phyloP scores from a whole-genome alignment of 1,139 yeast species.

The Sugiyamaella grinbergsii region DNA sequence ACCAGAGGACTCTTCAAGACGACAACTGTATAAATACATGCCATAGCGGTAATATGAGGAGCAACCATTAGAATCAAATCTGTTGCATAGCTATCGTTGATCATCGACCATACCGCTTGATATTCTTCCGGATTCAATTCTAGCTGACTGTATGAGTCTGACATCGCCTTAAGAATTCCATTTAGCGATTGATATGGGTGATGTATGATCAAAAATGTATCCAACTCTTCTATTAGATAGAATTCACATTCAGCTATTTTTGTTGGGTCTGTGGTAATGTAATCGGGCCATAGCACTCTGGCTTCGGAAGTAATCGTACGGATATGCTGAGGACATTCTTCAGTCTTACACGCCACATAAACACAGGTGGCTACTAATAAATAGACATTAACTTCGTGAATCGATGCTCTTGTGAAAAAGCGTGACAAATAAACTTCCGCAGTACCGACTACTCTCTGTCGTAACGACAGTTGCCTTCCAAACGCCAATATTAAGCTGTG shows the following conservation, averaged over 20 bases:
- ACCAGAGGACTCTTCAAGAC: conserved; percentile 52
- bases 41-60: conserved; percentile 86
- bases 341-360: conserved; percentile 89
- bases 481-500: conserved; percentile 61
- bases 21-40: conserved; percentile 74
- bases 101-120: conserved; percentile 84
- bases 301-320: conserved; percentile 83
- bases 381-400: conserved; percentile 81
- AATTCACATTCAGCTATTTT: conserved; percentile 97
- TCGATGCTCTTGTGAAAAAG: conserved; percentile 69
- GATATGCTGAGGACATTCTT: conserved; percentile 94
- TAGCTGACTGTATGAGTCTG: conserved; percentile 40
- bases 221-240: conserved; percentile 86
- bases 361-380: conserved; percentile 80
- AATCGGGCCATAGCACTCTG: conserved; percentile 91
- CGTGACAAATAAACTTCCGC: conserved; percentile 83
- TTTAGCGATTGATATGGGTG: conserved; percentile 83
- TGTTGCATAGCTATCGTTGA: conserved; percentile 87
- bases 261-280: conserved; percentile 86
- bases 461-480: conserved; percentile 71
- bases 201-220: conserved; percentile 74
- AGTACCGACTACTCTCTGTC: conserved; percentile 85
- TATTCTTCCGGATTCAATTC: conserved; percentile 64
- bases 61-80: conserved; percentile 81
- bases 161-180: conserved; percentile 56